Conservation (phyloP, 345 rosid genomes). For the Moricandia moricandioides region DNA sequence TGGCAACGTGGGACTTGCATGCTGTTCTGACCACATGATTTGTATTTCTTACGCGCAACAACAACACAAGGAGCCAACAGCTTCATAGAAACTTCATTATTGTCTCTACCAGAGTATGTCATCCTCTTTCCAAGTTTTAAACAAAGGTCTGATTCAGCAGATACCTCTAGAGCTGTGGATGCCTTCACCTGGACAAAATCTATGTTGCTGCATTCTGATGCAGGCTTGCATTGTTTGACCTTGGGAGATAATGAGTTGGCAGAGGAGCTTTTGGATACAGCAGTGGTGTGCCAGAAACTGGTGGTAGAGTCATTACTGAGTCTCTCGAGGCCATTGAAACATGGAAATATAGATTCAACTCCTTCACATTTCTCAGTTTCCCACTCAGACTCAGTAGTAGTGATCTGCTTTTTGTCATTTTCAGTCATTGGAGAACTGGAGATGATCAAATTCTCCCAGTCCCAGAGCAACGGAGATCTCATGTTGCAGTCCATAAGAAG, state of each 20-base stretch:
- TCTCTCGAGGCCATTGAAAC: constrained; percentile 46
- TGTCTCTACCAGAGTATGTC: constrained; percentile 55
- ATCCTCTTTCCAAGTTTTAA: constrained; percentile 37
- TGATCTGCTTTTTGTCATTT: constrained; percentile 43
- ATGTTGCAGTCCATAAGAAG: constrained; percentile 77
- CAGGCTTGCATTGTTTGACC: constrained; percentile 11
- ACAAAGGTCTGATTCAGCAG: constrained; percentile 33
- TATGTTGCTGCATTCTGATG: constrained; percentile 29
- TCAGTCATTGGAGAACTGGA: constrained; percentile 50
- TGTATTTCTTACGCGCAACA: constrained; percentile 63
- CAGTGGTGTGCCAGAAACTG: constrained; percentile 59
- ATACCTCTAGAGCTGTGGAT: constrained; percentile 26
- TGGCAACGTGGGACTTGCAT: constrained; percentile 62
- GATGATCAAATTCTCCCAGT: constrained; percentile 68
- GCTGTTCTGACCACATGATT: constrained; percentile 46
- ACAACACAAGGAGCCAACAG: constrained; percentile 42
- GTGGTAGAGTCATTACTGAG: constrained; percentile 55
- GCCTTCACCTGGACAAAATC: constrained; percentile 30
- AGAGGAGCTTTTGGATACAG: constrained; percentile 45
- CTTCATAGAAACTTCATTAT: constrained; percentile 40
- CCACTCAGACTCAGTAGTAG: constrained; percentile 48
- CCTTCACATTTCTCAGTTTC: constrained; percentile 57
- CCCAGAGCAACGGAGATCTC: constrained; percentile 64
- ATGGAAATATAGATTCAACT: constrained; percentile 53
- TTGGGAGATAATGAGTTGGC: constrained; percentile 21